These are phyloP conservation scores for Kwoniella heveanensis DNA, from an alignment of 768 basidiomycete genomes.

Conservation along the genomic window DNA sequence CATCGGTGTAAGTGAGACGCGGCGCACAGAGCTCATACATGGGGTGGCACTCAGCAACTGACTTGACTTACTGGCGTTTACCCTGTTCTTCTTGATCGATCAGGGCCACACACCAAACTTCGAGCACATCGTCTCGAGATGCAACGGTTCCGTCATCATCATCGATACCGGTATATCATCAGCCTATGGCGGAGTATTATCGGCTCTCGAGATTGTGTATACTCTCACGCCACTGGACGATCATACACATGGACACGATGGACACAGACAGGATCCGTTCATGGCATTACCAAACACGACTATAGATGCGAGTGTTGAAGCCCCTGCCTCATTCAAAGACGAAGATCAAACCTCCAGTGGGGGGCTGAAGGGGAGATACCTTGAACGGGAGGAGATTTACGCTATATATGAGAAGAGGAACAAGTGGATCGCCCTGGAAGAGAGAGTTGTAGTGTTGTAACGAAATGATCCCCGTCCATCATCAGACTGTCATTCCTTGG, in stretches of 20 bases:
- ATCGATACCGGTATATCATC: conserved; percentile 97
- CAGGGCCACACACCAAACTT: conserved; percentile 94
- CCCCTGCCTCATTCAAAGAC: neutral
- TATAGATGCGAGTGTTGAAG: neutral
- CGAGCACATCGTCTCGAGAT: conserved; percentile 79
- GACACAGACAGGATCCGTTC: conserved; percentile 44
- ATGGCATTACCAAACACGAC: conserved; percentile 6
- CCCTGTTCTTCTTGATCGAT: neutral
- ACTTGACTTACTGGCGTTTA: neutral
- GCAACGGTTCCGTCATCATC: conserved; percentile 88
- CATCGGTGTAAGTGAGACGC: conserved; percentile 63
- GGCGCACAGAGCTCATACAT: too few relatives aligned
- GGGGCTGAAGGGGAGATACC: conserved; percentile 26
- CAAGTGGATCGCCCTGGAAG: conserved; percentile 24
- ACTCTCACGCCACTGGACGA: conserved; percentile 67
- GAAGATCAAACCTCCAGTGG: neutral
- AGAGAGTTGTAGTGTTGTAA: conserved; percentile 9
- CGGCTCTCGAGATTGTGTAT: conserved; percentile 84
- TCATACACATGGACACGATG: conserved; percentile 3
- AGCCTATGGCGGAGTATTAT: conserved; percentile 90
- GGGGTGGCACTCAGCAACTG: too few relatives aligned
- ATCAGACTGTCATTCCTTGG: too few relatives aligned
- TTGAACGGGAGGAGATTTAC: conserved; percentile 42
- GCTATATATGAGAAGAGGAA: conserved; percentile 42
- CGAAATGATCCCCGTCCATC: too few relatives aligned